Conservation (phyloP, 2,329 filamentous ascomycete genomes). For the Penicillium sp. region DNA sequence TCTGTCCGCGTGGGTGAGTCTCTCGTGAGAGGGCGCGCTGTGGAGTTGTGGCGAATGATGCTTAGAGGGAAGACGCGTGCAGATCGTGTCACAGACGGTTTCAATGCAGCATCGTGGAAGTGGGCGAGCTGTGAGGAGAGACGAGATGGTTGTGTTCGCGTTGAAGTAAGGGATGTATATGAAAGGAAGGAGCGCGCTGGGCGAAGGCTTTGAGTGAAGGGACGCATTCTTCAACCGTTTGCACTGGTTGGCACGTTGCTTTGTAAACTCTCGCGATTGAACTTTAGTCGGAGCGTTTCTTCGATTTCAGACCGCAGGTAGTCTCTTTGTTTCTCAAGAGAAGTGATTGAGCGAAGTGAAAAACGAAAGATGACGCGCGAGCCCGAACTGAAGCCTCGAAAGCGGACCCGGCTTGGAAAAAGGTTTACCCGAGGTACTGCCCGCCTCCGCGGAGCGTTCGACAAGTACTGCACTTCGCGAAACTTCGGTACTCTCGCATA, state of each 20-base stretch:
- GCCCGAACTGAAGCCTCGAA: neutral
- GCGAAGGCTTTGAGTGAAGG: constrained; percentile 24
- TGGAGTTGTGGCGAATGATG: constrained; percentile 31
- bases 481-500: neutral
- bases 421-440: constrained; percentile 14
- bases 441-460: constrained; percentile 22
- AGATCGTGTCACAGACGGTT: neutral
- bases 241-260: neutral
- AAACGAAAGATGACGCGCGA: neutral
- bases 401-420: constrained; percentile 8
- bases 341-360: neutral
- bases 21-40: constrained; percentile 36
- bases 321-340: neutral
- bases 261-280: neutral
- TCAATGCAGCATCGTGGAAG: constrained; percentile 6
- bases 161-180: constrained; percentile 14
- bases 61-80: constrained; percentile 6
- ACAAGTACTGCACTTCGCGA: neutral
- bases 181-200: constrained; percentile 13
- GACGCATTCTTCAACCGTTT: constrained; percentile 14
- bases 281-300: neutral
- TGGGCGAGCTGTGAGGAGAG: constrained; percentile 15
- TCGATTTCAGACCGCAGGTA: too few species aligned
- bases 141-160: constrained; percentile 18
- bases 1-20: constrained; percentile 21